Base-by-base conservation (phyloP, 345 rosid species). In the Brassica juncea region DNA sequence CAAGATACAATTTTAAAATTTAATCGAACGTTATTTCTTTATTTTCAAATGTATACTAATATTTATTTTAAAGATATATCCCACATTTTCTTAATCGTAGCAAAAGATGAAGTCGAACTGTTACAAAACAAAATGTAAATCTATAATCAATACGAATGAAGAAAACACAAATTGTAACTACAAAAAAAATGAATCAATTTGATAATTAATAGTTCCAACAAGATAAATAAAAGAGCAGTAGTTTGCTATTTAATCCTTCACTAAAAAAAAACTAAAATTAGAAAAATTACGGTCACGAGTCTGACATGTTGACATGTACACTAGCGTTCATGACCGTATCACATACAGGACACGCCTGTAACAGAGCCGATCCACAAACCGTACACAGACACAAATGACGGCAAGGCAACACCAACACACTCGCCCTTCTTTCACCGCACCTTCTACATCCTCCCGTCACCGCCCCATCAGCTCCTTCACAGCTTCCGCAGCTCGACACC, bases 331-430 rank as follows among this genome's bases (percentile, higher is more conserved):
- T 85, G 49, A 66, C 81, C 70, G 85, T 80, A 66, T 86, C 64
- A 74, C 93, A 89, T 5, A 82, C 85, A 65, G 89, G 91, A 72
- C 87, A 85, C 42, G 82, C 71, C 21, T 83, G 85, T 32, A 77
- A 78, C 66, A 82, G 55, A 59, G 70, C 80, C 81, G 89, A 89
- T 74, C 93, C 91, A 78, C 97, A 87, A 25, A 84, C 76, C 61
- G 94, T 65, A 81, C 97, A 91, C 42, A 93, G 82, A 86, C 98
- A 89, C 42, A 93, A 86, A 81, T 93, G 98, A 78, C 94, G 83
- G 77, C 98, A 93, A 57, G 98, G 97, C 78, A 93, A 72, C 81
- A 93, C 75, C 92, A 93, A 54, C 73, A 93, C 98, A 61, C 90
- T 82, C 30, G 94, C 77, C 34, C 84, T 91, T 75, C 67, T 77